Conservation (phyloP, 345 rosid species). For the Mallotus nudiflorus region DNA sequence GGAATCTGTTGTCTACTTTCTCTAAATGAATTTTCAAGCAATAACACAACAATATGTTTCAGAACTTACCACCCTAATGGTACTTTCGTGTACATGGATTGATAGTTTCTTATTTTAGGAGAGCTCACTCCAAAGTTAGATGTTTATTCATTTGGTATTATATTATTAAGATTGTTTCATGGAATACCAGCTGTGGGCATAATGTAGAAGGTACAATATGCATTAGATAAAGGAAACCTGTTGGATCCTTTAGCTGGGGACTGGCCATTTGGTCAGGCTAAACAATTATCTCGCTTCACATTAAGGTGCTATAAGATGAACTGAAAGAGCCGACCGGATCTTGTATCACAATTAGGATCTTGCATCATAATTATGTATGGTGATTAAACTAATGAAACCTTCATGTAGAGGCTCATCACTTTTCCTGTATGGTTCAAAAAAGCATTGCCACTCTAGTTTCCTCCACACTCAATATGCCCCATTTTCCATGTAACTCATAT, state of each 20-base stretch:
- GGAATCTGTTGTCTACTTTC: constrained; percentile 63
- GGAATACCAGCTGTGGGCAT: constrained; percentile 68
- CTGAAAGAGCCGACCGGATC: constrained; percentile 67
- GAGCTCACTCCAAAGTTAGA: constrained; percentile 85
- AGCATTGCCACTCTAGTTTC: constrained; percentile 55
- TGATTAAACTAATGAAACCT: constrained; percentile 85
- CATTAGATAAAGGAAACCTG: constrained; percentile 55
- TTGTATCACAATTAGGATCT: no score
- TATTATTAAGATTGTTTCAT: constrained; percentile 68
- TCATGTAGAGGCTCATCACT: constrained; percentile 65
- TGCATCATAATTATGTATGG: constrained; percentile 74
- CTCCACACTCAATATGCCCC: constrained; percentile 80
- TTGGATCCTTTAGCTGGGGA: constrained; percentile 95
- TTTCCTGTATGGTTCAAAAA: constrained; percentile 42
- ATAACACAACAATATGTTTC: constrained; percentile 38
- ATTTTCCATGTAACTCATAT: constrained; percentile 61
- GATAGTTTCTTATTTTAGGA: constrained; percentile 64
- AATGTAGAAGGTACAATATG: constrained; percentile 63
- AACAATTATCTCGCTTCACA: constrained; percentile 75
- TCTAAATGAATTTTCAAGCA: constrained; percentile 30
- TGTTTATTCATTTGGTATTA: constrained; percentile 82
- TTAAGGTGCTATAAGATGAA: constrained; percentile 78
- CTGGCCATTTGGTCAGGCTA: constrained; percentile 90
- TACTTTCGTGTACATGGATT: constrained; percentile 75
- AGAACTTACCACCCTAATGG: constrained; percentile 71